A percentile compares a stretch with the other conserved stretches of the same genome.
phyloP scores from a whole-genome alignment of 352 stramenopile genomes.

The Thalassiosira mediterranea region DNA sequence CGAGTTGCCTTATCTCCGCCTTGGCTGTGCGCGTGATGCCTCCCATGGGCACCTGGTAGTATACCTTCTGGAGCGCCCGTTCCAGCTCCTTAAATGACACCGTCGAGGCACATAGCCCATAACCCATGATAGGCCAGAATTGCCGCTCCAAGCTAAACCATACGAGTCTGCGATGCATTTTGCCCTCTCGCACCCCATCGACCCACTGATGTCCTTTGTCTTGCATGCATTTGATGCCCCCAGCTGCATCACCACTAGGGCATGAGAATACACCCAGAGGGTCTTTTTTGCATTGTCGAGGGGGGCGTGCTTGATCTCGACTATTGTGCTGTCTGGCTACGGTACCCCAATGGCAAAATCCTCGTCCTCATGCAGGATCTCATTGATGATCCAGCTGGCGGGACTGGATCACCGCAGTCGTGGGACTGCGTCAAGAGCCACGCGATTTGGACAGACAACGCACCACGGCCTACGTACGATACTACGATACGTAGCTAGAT shows the following conservation, averaged over 20 bases:
- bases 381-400: no score
- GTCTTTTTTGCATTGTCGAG: constrained; percentile 13
- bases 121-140: constrained; percentile 18
- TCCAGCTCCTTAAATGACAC: not conserved
- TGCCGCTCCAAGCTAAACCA: constrained; percentile 32
- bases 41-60: constrained; percentile 19
- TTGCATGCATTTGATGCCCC: constrained; percentile 6
- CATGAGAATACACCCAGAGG: constrained; percentile 11
- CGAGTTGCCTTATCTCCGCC: not conserved
- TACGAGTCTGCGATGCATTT: constrained; percentile 1
- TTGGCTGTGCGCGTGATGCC: constrained; percentile 2
- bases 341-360: no score
- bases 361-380: no score
- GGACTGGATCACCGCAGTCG: no score
- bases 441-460: no score
- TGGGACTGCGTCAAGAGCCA: no score
- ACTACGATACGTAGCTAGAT: no score
- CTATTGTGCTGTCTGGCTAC: no score
- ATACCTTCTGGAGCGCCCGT: not conserved
- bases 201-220: constrained; percentile 25
- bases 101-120: constrained; percentile 9
- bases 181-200: not conserved
- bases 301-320: constrained; percentile 9
- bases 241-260: constrained; percentile 2
- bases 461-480: no score